Evolutionary conservation across 2,329 filamentous ascomycete genomes (phyloP).

Genomic region (Aspergillus ruber): DNA sequence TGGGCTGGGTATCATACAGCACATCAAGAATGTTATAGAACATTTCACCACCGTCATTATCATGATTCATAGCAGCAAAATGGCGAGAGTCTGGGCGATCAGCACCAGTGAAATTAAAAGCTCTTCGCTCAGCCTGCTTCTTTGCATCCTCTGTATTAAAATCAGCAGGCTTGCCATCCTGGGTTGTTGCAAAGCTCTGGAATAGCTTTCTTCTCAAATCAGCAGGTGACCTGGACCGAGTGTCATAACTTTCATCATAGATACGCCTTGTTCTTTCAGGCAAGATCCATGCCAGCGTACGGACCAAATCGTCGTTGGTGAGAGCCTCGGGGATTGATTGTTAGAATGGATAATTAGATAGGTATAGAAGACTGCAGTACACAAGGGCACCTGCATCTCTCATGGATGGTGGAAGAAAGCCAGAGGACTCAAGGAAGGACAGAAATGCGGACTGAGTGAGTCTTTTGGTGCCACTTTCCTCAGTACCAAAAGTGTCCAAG

Average conservation of each 20-base stretch:
- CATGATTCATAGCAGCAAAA: not conserved
- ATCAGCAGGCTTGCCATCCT: not conserved
- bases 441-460: not conserved
- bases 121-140: not conserved
- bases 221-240: not conserved
- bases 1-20: not conserved
- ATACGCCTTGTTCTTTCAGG: not conserved
- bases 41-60: not conserved
- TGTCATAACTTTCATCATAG: not conserved
- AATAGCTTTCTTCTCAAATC: not conserved
- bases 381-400: not conserved
- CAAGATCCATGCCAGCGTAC: not conserved
- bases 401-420: not conserved
- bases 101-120: not conserved
- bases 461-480: not conserved
- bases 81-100: not conserved
- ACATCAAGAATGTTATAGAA: not conserved
- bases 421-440: not conserved
- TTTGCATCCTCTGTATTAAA: not conserved
- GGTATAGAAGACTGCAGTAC: not conserved
- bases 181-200: not conserved
- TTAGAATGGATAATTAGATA: slow-evolving; percentile 1
- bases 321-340: not conserved
- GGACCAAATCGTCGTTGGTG: not conserved
- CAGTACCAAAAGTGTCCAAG: not conserved